Conservation (phyloP, 2,329 filamentous ascomycete species). For the Phyllosticta citrichinensis region DNA sequence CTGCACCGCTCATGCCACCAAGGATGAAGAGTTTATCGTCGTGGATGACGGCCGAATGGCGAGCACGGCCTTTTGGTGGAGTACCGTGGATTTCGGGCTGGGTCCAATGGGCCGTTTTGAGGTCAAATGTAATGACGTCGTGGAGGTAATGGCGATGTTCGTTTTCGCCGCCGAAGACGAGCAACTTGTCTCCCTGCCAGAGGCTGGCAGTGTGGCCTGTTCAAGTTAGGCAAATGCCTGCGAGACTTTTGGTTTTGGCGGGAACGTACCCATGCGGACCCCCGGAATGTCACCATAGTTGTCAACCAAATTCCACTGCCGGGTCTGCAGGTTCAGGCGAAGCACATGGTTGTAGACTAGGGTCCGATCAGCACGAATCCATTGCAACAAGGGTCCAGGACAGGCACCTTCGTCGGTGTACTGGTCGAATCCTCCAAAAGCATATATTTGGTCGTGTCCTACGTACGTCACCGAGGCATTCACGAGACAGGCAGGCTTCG, state of each 20-base stretch:
- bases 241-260: constrained; percentile 2
- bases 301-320: constrained; percentile 92
- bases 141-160: constrained; percentile 93
- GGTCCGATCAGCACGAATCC: constrained; percentile 7
- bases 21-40: constrained; percentile 96
- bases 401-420: constrained; percentile 78
- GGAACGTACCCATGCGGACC: constrained; percentile 75
- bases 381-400: neutral
- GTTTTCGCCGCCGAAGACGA: constrained; percentile 96
- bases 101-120: constrained; percentile 90
- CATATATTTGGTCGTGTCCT: constrained; percentile 93
- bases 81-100: constrained; percentile 79
- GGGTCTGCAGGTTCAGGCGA: constrained; percentile 71
- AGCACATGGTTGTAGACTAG: constrained; percentile 93
- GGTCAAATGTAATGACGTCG: constrained; percentile 90
- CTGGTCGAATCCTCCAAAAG: constrained; percentile 96
- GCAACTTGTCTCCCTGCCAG: constrained; percentile 87
- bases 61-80: constrained; percentile 77
- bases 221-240: neutral
- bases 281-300: constrained; percentile 98
- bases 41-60: constrained; percentile 87
- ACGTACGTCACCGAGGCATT: constrained; percentile 99
- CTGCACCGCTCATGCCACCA: constrained; percentile 88
- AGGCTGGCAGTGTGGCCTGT: constrained; percentile 87
- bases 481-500: constrained; percentile 82